These are phyloP conservation scores for Ophiosphaerella korrae DNA, from an alignment of 2,329 filamentous ascomycete species.

Conservation along the genomic window DNA sequence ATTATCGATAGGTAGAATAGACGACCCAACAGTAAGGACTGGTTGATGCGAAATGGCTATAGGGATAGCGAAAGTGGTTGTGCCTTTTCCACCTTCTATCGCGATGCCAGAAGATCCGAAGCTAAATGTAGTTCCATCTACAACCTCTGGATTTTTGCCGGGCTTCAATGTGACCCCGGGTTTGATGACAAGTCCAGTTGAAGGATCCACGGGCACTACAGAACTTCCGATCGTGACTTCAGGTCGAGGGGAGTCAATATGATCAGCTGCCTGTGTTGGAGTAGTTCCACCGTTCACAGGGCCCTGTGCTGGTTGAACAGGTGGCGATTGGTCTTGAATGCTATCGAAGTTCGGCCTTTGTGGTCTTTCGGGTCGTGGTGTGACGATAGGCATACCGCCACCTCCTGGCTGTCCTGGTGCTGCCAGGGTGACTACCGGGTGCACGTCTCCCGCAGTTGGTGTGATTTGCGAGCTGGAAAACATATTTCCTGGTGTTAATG, in stretches of 20 bases:
- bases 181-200: constrained; percentile 19
- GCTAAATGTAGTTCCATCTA: constrained; percentile 17
- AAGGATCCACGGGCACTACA: constrained; percentile 14
- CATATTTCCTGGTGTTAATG: constrained; percentile 11
- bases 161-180: constrained; percentile 17
- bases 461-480: constrained; percentile 8
- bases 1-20: constrained; percentile 12
- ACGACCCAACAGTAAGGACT: constrained; percentile 19
- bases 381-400: constrained; percentile 1
- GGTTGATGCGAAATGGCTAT: constrained; percentile 1
- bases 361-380: constrained; percentile 1
- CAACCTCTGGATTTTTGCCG: constrained; percentile 7
- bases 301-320: not conserved
- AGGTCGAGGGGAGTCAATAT: not conserved
- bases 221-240: constrained; percentile 18
- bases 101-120: constrained; percentile 14
- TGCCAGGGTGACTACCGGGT: constrained; percentile 3
- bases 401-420: constrained; percentile 12
- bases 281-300: not conserved
- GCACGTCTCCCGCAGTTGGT: constrained; percentile 2
- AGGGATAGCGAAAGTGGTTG: constrained; percentile 6
- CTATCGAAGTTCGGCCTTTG: not conserved
- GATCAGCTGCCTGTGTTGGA: not conserved
- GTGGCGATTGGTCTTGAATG: not conserved
- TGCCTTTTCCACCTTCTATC: not conserved